Conservation (phyloP, 2,329 filamentous ascomycete species). For the Coniochaeta hoffmannii region DNA sequence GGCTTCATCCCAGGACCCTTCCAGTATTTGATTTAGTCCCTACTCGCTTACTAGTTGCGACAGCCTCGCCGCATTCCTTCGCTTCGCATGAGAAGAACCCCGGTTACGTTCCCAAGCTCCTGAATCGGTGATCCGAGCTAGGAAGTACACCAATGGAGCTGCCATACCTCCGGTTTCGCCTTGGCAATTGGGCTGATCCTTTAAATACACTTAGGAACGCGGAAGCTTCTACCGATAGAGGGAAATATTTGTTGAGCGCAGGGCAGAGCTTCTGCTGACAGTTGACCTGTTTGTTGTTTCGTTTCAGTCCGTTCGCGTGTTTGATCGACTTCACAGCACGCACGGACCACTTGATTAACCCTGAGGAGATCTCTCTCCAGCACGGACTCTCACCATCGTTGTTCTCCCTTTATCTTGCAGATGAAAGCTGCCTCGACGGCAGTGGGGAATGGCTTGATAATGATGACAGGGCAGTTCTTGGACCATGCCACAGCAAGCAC, state of each 20-base stretch:
- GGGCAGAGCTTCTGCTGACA: neutral
- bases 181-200: neutral
- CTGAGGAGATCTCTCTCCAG: neutral
- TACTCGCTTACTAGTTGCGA: no score
- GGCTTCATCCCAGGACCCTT: no score
- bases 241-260: neutral
- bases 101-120: no score
- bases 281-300: neutral
- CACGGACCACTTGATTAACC: neutral
- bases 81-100: no score
- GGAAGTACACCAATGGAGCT: no score
- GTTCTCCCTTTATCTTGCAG: neutral
- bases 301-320: slow-evolving; percentile 1
- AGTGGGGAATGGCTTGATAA: no score
- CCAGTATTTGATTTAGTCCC: no score
- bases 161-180: neutral
- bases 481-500: no score
- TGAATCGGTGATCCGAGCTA: no score
- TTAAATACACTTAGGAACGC: neutral
- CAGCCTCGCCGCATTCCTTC: no score
- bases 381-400: neutral
- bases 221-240: neutral
- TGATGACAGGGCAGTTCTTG: no score
- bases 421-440: neutral
- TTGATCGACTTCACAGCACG: neutral